phyloP scores from a whole-genome alignment of 192 early-diverging fungal species.

The Backusella circina region DNA sequence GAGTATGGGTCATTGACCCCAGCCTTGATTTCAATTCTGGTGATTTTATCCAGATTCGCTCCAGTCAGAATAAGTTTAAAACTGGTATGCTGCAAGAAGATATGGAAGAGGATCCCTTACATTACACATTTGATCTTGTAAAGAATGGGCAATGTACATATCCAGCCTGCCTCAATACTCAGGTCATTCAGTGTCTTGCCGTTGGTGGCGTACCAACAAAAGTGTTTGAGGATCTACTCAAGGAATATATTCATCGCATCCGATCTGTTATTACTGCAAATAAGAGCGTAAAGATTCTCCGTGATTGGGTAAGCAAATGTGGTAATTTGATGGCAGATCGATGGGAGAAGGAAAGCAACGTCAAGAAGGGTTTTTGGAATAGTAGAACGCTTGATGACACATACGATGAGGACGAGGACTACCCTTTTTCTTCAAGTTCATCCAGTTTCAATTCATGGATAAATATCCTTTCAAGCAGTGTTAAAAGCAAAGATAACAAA shows the following conservation, averaged over 20 bases:
- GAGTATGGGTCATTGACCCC: constrained; percentile 29
- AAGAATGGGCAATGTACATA: constrained; percentile 12
- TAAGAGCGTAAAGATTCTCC: constrained; percentile 3
- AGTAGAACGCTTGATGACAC: background rate
- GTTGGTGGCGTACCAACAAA: constrained; percentile 16
- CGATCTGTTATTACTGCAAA: constrained; percentile 5
- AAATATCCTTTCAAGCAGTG: background rate
- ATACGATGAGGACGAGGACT: background rate
- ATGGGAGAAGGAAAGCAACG: constrained; percentile 4
- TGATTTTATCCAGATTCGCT: constrained; percentile 27
- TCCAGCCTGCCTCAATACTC: constrained; percentile 26
- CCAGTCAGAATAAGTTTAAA: constrained; percentile 31
- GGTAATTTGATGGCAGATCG: constrained; percentile 15
- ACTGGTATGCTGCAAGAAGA: constrained; percentile 4
- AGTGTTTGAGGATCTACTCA: constrained; percentile 27
- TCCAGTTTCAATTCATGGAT: background rate
- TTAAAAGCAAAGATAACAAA: background rate
- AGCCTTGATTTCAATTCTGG: background rate
- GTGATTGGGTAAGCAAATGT: constrained; percentile 19
- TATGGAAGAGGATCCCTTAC: constrained; percentile 4
- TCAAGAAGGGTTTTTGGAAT: constrained; percentile 3
- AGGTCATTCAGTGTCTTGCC: constrained; percentile 28
- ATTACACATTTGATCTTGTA: constrained; percentile 30
- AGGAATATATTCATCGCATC: constrained; percentile 23
- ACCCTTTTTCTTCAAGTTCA: background rate